Conservation (phyloP, 108 stramenopile genomes). For the Fragilaria crotonensis region DNA sequence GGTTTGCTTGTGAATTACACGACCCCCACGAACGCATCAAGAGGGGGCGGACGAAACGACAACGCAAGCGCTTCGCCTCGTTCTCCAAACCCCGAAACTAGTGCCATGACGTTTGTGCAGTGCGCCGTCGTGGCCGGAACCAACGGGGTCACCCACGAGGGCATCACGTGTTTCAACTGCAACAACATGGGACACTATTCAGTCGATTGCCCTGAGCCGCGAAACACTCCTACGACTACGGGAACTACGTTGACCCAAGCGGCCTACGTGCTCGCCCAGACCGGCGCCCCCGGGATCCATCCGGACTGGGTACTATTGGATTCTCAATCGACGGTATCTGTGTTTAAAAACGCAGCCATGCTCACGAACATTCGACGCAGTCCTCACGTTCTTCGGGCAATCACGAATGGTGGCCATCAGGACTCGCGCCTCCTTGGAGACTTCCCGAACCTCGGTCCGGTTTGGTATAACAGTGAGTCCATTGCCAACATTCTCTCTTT, state of each 20-base stretch:
- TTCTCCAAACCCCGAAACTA: too few relatives aligned
- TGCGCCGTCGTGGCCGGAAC: constrained; percentile 2
- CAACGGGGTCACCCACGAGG: background rate
- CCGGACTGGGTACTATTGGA: background rate
- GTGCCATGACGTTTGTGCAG: too few relatives aligned
- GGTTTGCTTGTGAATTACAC: too few relatives aligned
- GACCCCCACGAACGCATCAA: too few relatives aligned
- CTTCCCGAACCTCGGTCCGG: background rate
- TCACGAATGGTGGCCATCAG: background rate
- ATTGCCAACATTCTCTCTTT: background rate
- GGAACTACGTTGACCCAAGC: too few relatives aligned
- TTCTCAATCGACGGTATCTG: background rate
- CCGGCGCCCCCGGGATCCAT: too few relatives aligned
- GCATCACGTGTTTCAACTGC: constrained; percentile 2
- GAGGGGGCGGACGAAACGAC: too few relatives aligned
- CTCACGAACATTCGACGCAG: background rate
- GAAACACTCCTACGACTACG: too few relatives aligned
- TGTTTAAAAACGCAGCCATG: background rate
- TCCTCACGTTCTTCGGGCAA: background rate
- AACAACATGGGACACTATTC: background rate
- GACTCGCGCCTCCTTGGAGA: background rate
- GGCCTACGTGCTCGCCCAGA: too few relatives aligned
- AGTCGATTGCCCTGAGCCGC: background rate
- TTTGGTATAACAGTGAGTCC: background rate
- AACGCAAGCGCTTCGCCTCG: too few relatives aligned